A percentile compares a stretch with the other conserved stretches of the same genome.
phyloP scores from a whole-genome alignment of 768 basidiomycete genomes.

The Kondoa subrosea region DNA sequence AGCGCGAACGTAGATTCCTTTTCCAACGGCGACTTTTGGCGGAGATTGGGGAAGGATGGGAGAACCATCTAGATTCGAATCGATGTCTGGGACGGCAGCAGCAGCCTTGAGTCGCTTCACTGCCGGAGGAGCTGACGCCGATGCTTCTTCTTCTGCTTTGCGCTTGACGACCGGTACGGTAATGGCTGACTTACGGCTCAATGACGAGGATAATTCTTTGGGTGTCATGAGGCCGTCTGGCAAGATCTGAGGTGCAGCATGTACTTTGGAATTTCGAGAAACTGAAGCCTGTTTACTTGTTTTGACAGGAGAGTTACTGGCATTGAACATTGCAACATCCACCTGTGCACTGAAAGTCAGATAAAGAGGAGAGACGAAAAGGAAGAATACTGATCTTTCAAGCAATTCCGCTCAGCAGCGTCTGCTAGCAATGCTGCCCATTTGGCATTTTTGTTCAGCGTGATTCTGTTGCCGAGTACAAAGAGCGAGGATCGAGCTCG shows the following conservation, averaged over 20 bases:
- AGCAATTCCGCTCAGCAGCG: slow-evolving; percentile 17
- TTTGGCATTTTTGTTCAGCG: slow-evolving; percentile 44
- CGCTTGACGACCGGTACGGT: not conserved
- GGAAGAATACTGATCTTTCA: slow-evolving; percentile 6
- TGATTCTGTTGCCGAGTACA: slow-evolving; percentile 76
- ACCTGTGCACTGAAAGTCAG: not conserved
- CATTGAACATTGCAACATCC: not conserved
- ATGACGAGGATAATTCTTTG: not conserved
- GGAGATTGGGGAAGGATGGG: no score
- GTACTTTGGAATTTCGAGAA: not conserved
- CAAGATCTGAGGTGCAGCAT: not conserved
- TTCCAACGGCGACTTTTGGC: no score
- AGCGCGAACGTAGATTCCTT: no score
- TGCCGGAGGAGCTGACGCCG: no score
- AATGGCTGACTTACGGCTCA: not conserved
- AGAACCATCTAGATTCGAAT: no score
- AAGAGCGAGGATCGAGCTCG: slow-evolving; percentile 86
- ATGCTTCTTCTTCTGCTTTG: not conserved
- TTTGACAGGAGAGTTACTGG: not conserved
- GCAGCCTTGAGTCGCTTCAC: not conserved
- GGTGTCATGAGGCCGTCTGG: slow-evolving; percentile 3
- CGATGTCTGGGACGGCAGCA: not conserved
- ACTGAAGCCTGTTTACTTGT: not conserved
- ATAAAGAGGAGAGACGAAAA: not conserved
- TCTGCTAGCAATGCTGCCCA: slow-evolving; percentile 26